Conservation (phyloP, 768 basidiomycete species). For the Gymnopilus dilepis region DNA sequence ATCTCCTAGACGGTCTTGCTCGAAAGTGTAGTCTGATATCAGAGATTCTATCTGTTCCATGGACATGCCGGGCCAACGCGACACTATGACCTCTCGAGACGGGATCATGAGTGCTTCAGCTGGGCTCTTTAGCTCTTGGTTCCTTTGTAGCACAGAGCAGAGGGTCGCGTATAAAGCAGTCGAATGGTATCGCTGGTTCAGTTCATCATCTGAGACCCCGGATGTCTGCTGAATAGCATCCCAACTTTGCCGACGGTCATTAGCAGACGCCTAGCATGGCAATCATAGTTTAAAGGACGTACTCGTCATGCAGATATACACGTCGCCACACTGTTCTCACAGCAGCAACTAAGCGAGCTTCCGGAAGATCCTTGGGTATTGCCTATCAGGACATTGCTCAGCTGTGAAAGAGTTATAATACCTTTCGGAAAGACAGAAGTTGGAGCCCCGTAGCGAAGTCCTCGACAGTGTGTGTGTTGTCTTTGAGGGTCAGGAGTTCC, state of each 20-base stretch:
- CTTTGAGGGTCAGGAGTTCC: constrained; percentile 86
- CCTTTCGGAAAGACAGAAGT: constrained; percentile 61
- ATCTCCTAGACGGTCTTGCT: constrained; percentile 62
- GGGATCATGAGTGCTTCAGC: constrained; percentile 65
- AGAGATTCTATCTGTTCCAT: constrained; percentile 66
- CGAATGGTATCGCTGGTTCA: constrained; percentile 69
- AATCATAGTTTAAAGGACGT: no score
- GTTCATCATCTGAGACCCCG: constrained; percentile 76
- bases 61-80: constrained; percentile 78
- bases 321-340: constrained; percentile 85
- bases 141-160: constrained; percentile 47
- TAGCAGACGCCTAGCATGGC: not conserved
- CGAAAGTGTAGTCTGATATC: constrained; percentile 62
- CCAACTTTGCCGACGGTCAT: constrained; percentile 54
- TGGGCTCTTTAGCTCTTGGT: constrained; percentile 57
- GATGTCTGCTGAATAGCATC: constrained; percentile 71
- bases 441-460: constrained; percentile 76
- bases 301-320: constrained; percentile 91
- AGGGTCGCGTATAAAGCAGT: constrained; percentile 81
- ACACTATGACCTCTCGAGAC: constrained; percentile 59
- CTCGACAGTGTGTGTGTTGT: constrained; percentile 63
- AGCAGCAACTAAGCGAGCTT: constrained; percentile 69
- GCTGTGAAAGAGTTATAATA: constrained; percentile 31
- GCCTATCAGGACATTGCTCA: not conserved
- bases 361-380: constrained; percentile 62